Evolutionary conservation across 164 flowering plant species (phyloP).

Genomic region (Vitis labrusca): DNA sequence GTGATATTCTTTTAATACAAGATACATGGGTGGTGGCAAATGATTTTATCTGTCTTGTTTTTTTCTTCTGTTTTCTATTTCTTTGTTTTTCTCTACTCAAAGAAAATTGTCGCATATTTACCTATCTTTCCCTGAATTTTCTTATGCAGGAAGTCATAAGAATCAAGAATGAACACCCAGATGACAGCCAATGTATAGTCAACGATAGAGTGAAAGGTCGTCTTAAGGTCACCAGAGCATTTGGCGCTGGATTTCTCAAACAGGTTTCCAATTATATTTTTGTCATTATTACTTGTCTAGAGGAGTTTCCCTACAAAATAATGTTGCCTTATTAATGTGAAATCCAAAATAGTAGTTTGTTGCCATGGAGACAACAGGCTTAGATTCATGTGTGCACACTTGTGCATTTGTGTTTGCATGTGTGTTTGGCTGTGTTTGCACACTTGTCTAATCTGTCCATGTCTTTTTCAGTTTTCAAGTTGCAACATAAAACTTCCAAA

Average conservation of each 20-base stretch:
- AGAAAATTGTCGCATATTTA: too few relatives aligned
- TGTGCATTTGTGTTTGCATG: too few relatives aligned
- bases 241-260: constrained; percentile 97
- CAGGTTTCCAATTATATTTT: constrained; percentile 47
- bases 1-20: background rate
- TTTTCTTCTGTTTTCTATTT: background rate
- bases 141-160: constrained; percentile 77
- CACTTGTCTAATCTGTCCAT: too few relatives aligned
- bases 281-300: background rate
- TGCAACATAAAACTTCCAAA: too few relatives aligned
- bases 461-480: too few relatives aligned
- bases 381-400: too few relatives aligned
- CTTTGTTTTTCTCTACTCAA: background rate
- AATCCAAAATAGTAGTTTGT: too few relatives aligned
- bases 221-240: constrained; percentile 94
- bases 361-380: too few relatives aligned
- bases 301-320: background rate
- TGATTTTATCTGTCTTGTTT: background rate
- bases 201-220: constrained; percentile 99
- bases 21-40: too few relatives aligned
- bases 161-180: constrained; percentile 96
- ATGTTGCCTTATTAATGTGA: background rate
- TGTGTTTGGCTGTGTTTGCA: too few relatives aligned
- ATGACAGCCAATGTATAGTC: constrained; percentile 88
- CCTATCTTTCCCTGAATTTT: too few relatives aligned